Evolutionary conservation across 306 rosid genomes (phyloP).

Genomic region (Corylus americana): DNA sequence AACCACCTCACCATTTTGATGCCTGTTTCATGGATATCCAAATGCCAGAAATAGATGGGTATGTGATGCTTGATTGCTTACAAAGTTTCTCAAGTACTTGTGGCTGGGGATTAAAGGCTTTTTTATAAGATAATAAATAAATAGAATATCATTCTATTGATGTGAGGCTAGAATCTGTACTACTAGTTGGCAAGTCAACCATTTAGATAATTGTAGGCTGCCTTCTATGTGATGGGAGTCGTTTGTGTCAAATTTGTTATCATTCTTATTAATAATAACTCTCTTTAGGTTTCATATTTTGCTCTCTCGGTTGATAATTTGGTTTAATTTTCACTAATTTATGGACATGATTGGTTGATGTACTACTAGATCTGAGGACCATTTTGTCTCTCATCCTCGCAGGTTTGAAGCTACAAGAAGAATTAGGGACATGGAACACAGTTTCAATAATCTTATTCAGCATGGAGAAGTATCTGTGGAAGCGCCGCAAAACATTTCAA

Average conservation of each 20-base stretch:
- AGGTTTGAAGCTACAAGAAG: slow-evolving; percentile 79
- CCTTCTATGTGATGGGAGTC: neutral
- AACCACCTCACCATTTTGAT: slow-evolving; percentile 80
- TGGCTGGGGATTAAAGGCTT: slow-evolving; percentile 5
- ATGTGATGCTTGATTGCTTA: slow-evolving; percentile 28
- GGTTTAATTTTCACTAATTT: neutral
- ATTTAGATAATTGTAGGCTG: slow-evolving; percentile 6
- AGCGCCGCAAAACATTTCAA: slow-evolving; percentile 33
- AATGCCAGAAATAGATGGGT: slow-evolving; percentile 99
- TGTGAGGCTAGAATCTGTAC: neutral
- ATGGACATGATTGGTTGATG: neutral
- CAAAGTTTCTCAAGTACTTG: neutral
- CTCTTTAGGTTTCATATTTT: neutral
- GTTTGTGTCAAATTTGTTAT: neutral
- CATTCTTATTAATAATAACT: neutral
- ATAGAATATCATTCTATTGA: neutral
- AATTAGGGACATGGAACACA: slow-evolving; percentile 63
- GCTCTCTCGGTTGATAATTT: neutral
- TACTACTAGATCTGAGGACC: neutral
- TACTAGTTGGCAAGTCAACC: neutral
- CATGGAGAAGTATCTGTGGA: slow-evolving; percentile 45
- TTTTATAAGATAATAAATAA: neutral
- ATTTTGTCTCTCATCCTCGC: slow-evolving; percentile 15
- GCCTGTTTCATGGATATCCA: slow-evolving; percentile 99
- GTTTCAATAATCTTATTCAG: slow-evolving; percentile 32